Percentiles rank a stretch among this genome's conserved stretches.
These are phyloP conservation scores for Umbelopsis ramanniana DNA, from an alignment of 192 early-diverging fungal species.

Conservation along the genomic window DNA sequence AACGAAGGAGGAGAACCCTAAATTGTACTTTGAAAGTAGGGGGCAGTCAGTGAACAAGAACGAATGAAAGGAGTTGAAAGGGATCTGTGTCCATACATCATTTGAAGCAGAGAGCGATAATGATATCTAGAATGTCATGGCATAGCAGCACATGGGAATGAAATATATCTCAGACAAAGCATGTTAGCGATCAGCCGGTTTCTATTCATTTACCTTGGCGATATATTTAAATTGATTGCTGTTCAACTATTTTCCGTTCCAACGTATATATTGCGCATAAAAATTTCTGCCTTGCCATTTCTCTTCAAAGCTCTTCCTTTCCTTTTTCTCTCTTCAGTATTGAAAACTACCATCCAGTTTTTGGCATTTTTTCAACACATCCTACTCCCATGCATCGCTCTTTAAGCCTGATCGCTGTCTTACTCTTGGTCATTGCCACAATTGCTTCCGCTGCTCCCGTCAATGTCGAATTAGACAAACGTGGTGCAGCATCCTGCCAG, in stretches of 20 bases:
- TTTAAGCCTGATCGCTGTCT: not conserved
- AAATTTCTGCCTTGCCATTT: not conserved
- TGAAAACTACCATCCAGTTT: not conserved
- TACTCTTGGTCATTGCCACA: not conserved
- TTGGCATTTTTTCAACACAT: not conserved
- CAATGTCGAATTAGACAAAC: not conserved
- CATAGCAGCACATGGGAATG: not conserved
- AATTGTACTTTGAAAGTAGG: not conserved
- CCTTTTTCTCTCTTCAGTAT: not conserved
- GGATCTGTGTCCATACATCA: not conserved
- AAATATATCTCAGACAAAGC: not conserved
- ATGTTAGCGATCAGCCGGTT: not conserved
- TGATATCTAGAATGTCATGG: too few relatives aligned
- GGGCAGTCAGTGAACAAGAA: slow-evolving; percentile 7
- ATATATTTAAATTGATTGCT: too few relatives aligned
- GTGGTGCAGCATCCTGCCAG: slow-evolving; percentile 17
- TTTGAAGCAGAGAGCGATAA: not conserved
- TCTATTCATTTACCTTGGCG: too few relatives aligned
- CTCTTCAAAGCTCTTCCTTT: not conserved
- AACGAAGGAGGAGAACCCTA: slow-evolving; percentile 10
- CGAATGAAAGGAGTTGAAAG: slow-evolving; percentile 18
- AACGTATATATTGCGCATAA: not conserved
- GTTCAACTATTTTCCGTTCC: too few relatives aligned
- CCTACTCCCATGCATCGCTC: slow-evolving; percentile 10
- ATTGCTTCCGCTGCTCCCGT: slow-evolving; percentile 2